Evolutionary conservation across 352 stramenopile species (phyloP).

Genomic region (Pelagophyceae sp.): DNA sequence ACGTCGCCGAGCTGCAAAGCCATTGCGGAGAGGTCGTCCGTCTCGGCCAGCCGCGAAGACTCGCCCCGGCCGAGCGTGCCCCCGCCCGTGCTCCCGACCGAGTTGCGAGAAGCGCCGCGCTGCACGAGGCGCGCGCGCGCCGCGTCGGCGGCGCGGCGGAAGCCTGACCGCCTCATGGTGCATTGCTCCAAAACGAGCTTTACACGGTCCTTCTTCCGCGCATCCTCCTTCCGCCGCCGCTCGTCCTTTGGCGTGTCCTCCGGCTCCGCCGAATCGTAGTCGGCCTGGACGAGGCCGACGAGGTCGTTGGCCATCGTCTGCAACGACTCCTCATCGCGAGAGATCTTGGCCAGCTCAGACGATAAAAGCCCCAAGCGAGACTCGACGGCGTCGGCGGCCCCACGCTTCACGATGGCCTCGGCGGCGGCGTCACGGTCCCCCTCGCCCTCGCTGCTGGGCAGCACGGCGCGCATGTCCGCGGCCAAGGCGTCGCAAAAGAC

Average conservation of each 20-base stretch:
- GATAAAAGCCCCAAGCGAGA: background rate
- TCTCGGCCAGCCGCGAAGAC: background rate
- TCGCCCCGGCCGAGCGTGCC: background rate
- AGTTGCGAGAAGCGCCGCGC: background rate
- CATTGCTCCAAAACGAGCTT: conserved; percentile 8
- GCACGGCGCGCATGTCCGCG: background rate
- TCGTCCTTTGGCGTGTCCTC: background rate
- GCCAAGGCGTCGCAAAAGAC: conserved; percentile 5
- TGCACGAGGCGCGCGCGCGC: background rate
- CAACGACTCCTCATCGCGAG: background rate
- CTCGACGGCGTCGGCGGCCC: background rate
- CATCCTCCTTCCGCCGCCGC: background rate
- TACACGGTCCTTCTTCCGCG: background rate
- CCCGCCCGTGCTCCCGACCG: background rate
- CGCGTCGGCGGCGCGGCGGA: background rate
- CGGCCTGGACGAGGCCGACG: background rate
- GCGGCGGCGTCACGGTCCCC: background rate
- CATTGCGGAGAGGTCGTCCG: background rate
- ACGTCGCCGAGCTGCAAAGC: background rate
- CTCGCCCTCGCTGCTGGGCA: background rate
- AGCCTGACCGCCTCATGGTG: background rate
- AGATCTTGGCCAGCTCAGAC: background rate
- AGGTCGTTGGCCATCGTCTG: background rate
- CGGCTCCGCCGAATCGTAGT: background rate
- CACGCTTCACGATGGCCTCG: background rate